phyloP scores from a whole-genome alignment of 176 grass and related monocot genomes.

The Musa beccarii region DNA sequence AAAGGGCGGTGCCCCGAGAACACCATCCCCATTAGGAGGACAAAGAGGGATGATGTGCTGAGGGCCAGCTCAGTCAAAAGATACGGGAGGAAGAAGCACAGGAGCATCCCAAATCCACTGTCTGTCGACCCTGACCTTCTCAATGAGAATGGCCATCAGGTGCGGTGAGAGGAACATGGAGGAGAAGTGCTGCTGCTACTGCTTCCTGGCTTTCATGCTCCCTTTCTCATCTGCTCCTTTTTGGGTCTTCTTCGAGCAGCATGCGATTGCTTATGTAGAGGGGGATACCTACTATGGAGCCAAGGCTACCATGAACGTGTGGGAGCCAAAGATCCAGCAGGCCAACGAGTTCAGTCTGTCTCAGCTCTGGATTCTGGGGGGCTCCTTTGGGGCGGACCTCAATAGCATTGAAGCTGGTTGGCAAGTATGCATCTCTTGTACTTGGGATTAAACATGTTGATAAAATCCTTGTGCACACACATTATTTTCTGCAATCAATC shows the following conservation, averaged over 20 bases:
- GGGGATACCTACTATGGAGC: constrained; percentile 6
- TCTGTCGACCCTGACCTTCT: neutral
- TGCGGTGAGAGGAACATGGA: neutral
- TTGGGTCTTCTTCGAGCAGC: neutral
- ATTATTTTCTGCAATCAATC: neutral
- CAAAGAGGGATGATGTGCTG: neutral
- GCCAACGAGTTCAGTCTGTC: constrained; percentile 17
- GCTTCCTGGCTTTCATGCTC: too few species aligned
- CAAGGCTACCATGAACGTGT: constrained; percentile 9
- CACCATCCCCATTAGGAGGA: constrained; percentile 4
- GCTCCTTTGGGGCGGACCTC: neutral
- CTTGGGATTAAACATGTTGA: neutral
- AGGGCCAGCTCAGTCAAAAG: neutral
- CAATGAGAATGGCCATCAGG: constrained; percentile 4
- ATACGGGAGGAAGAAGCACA: constrained; percentile 7
- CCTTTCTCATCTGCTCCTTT: neutral
- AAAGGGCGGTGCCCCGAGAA: neutral
- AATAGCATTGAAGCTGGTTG: constrained; percentile 12
- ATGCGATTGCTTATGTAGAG: constrained; percentile 8
- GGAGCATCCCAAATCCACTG: neutral
- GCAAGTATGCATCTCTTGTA: neutral
- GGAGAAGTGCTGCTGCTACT: too few species aligned
- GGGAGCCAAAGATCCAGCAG: constrained; percentile 4
- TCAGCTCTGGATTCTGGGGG: constrained; percentile 5
- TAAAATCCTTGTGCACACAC: too few species aligned